These are phyloP conservation scores for Scheffersomyces titani DNA, from an alignment of 1,139 yeast species.

Conservation along the genomic window DNA sequence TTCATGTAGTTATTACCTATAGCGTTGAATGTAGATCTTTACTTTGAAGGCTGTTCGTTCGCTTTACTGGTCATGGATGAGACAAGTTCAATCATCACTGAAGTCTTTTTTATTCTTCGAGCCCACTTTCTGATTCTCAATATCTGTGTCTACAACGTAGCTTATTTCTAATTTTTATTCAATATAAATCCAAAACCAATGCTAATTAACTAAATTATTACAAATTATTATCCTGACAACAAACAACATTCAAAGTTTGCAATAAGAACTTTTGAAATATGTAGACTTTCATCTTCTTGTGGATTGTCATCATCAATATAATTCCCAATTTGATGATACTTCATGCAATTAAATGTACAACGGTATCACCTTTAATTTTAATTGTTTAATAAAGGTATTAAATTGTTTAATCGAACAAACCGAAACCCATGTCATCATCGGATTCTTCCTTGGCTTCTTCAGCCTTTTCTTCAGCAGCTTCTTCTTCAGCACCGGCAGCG, in stretches of 20 bases:
- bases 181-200: neutral
- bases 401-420: constrained; percentile 56
- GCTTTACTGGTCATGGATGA: neutral
- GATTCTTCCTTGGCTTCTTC: constrained; percentile 41
- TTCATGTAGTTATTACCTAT: neutral
- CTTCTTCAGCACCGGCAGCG: constrained; percentile 57
- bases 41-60: neutral
- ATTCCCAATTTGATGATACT: neutral
- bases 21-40: neutral
- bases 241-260: neutral
- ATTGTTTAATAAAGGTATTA: constrained; percentile 2
- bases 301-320: neutral
- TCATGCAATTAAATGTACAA: neutral
- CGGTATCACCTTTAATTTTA: neutral
- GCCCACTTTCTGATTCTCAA: neutral
- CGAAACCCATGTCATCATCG: constrained; percentile 88
- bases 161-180: neutral
- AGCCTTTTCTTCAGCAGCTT: constrained; percentile 45
- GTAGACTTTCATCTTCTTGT: neutral
- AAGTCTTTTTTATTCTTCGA: neutral
- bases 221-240: neutral
- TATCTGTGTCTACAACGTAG: neutral
- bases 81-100: neutral
- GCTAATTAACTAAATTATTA: neutral
- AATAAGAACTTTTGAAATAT: too few relatives aligned